Percentiles rank a stretch among this genome's conserved stretches.
Conservation (phyloP, 1,139 yeast genomes). For the Scheffersomyces lignicola region DNA sequence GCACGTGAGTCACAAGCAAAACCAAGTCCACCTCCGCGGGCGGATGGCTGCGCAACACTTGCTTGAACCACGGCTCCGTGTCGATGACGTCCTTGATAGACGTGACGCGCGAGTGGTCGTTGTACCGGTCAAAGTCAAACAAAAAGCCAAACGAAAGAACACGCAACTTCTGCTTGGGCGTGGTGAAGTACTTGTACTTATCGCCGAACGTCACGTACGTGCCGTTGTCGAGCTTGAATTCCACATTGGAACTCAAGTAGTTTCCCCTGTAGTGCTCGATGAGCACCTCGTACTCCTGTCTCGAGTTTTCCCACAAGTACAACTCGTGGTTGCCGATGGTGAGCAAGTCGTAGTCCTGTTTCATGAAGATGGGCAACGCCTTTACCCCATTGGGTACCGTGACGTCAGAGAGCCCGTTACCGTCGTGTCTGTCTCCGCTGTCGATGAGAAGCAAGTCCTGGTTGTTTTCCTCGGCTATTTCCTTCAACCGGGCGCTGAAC, state of each 20-base stretch:
- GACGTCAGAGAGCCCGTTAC: slow-evolving; percentile 85
- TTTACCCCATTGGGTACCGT: slow-evolving; percentile 68
- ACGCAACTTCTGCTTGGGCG: slow-evolving; percentile 51
- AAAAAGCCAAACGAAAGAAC: slow-evolving; percentile 77
- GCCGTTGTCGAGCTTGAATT: slow-evolving; percentile 50
- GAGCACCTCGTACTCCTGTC: slow-evolving; percentile 62
- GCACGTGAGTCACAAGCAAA: slow-evolving; percentile 78
- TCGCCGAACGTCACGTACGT: slow-evolving; percentile 67
- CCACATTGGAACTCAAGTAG: slow-evolving; percentile 83
- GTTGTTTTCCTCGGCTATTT: slow-evolving; percentile 41
- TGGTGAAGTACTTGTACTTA: slow-evolving; percentile 62
- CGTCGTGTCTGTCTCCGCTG: slow-evolving; percentile 94
- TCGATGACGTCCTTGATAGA: slow-evolving; percentile 56
- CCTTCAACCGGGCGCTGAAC: slow-evolving; percentile 54
- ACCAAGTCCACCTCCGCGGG: slow-evolving; percentile 59
- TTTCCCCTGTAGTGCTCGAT: slow-evolving; percentile 60
- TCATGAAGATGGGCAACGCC: slow-evolving; percentile 62
- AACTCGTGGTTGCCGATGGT: slow-evolving; percentile 94
- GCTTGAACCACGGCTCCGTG: slow-evolving; percentile 61
- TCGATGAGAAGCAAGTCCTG: slow-evolving; percentile 76
- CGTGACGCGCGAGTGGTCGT: slow-evolving; percentile 61
- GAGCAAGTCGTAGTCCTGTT: slow-evolving; percentile 72
- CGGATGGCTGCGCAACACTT: slow-evolving; percentile 44
- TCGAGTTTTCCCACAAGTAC: slow-evolving; percentile 66
- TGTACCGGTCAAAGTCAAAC: slow-evolving; percentile 70